These are phyloP conservation scores for Brassica cretica DNA, from an alignment of 345 rosid genomes.

Conservation along the genomic window DNA sequence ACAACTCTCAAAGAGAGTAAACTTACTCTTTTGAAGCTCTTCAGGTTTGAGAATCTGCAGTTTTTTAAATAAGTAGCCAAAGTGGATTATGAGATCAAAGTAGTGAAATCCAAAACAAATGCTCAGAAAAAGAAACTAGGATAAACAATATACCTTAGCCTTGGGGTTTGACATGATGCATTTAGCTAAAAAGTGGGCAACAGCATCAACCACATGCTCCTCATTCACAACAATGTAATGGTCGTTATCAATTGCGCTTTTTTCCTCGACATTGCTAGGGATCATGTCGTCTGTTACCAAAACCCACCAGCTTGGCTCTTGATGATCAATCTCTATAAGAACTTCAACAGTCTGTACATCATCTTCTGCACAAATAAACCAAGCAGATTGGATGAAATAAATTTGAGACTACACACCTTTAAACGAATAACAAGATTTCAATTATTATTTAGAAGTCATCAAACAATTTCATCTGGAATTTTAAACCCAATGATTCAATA, in stretches of 20 bases:
- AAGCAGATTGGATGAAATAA: not conserved
- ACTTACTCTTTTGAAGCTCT: constrained; percentile 80
- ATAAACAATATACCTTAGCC: constrained; percentile 53
- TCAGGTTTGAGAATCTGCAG: constrained; percentile 80
- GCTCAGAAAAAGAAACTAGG: not conserved
- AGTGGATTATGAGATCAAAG: not conserved
- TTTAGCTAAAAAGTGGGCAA: constrained; percentile 92
- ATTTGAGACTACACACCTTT: not conserved
- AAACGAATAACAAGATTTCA: not conserved
- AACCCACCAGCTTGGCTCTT: constrained; percentile 97
- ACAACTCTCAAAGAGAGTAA: not conserved
- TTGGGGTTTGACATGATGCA: constrained; percentile 82
- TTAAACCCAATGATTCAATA: not conserved
- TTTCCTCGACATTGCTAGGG: constrained; percentile 70
- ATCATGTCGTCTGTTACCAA: constrained; percentile 92
- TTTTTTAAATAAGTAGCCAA: constrained; percentile 23
- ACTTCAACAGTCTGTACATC: constrained; percentile 69
- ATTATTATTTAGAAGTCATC: not conserved
- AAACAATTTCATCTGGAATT: not conserved
- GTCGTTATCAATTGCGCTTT: constrained; percentile 77
- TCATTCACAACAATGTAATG: constrained; percentile 70
- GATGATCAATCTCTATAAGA: constrained; percentile 60
- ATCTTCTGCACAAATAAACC: constrained; percentile 44
- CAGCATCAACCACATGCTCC: constrained; percentile 86
- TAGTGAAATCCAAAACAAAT: not conserved